Evolutionary conservation across 176 grass and related monocot genomes (phyloP), one percentile per base, ranked within the genome.

Genomic region (Saccharum spontaneum): DNA sequence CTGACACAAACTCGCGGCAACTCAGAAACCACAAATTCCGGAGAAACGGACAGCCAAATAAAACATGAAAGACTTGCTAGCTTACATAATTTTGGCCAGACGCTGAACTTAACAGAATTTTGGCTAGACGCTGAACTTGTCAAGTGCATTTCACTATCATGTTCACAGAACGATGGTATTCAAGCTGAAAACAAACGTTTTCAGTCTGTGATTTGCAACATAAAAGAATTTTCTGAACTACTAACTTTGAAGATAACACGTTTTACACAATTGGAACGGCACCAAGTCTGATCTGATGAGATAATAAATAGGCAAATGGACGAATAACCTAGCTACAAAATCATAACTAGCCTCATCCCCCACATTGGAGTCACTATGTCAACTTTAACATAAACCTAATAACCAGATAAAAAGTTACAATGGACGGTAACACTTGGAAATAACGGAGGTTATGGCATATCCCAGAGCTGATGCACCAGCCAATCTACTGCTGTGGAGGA

Each of bases 271-370:
- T 82, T 88, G 75, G 73, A 88, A 78, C 22, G 17, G 36, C 75
- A 80, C 20, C 40, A 65, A n/a, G 12, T 83, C 33, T 77, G 75
- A 76, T n/a, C 55, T 59, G 12, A 14, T 11, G 16, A 62, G 10
- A 64, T 2, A 63, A 13, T 14, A 86, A 80, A 84, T 20, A 52
- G 13, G 57, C 24, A 87, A 87, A 92, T 78, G 79, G 87, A 92
- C 83, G 80, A 89, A 89, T 76, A 81, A 89, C 84, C 91, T 92
- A 92, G 80, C 87, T 92, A 92, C 90, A 89, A 92, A 87, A 92
- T 83, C 62, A 89, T 89, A 92, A 92, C 90, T 84, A 89, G 90
- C 65, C 76, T 80, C 78, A 92, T 86, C 82, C 84, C 52, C 75
- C 87, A 84, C 76, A 84, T 34, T 71, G 50, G 31, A 84, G 71